Conservation (phyloP, 2,329 filamentous ascomycete species). For the Sporothrix curviconia region DNA sequence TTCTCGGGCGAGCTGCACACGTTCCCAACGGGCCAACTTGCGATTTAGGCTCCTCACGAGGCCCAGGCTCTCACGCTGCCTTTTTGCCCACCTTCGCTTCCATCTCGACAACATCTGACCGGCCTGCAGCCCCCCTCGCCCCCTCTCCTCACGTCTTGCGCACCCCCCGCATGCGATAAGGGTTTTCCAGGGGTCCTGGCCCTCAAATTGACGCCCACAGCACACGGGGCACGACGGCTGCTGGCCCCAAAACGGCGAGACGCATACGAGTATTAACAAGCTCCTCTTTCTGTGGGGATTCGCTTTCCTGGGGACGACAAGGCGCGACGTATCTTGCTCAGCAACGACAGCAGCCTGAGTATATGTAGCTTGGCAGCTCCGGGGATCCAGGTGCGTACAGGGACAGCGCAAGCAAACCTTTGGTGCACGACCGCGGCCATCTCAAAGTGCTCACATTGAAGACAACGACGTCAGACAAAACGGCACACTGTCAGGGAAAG, state of each 20-base stretch:
- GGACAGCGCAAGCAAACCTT: too few relatives aligned
- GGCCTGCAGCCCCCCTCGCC: background rate
- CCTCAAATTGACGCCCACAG: background rate
- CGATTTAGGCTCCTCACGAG: too few relatives aligned
- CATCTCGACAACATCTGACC: background rate
- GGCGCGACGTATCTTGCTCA: too few relatives aligned
- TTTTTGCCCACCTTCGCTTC: background rate
- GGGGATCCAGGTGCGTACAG: background rate
- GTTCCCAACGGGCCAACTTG: too few relatives aligned
- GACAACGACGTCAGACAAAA: background rate
- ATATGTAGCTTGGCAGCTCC: too few relatives aligned
- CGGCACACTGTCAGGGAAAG: too few relatives aligned
- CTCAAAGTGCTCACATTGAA: too few relatives aligned
- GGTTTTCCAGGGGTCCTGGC: background rate
- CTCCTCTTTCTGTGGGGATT: slow-evolving; percentile 5
- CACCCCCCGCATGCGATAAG: slow-evolving; percentile 8
- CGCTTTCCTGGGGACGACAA: background rate
- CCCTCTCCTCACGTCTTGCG: background rate
- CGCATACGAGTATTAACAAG: too few relatives aligned
- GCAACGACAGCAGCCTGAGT: too few relatives aligned
- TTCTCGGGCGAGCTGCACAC: too few relatives aligned
- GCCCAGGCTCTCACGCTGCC: background rate
- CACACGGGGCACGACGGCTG: background rate
- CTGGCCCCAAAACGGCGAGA: slow-evolving; percentile 1
- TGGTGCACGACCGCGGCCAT: too few relatives aligned